Conservation (phyloP, 2,329 filamentous ascomycete genomes). For the Colletotrichum neosansevieriae region DNA sequence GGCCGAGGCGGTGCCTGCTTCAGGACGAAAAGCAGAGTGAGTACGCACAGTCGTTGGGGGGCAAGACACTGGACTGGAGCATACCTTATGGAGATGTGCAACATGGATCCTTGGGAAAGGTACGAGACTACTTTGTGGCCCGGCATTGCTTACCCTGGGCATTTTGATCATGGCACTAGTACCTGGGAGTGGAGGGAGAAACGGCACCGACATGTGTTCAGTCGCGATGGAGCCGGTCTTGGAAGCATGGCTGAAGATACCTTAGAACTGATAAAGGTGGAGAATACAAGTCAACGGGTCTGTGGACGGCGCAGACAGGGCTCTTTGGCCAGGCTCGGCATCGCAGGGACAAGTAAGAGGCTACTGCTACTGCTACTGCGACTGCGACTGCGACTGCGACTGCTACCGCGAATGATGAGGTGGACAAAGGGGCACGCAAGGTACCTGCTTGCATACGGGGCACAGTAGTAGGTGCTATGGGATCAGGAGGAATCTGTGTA, state of each 20-base stretch:
- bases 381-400: background rate
- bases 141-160: constrained; percentile 20
- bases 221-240: constrained; percentile 37
- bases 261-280: constrained; percentile 32
- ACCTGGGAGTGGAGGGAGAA: constrained; percentile 26
- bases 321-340: constrained; percentile 21
- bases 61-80: constrained; percentile 37
- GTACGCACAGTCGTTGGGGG: constrained; percentile 32
- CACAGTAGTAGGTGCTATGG: constrained; percentile 38
- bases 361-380: background rate
- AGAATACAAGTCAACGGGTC: constrained; percentile 35
- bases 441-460: constrained; percentile 33
- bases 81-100: constrained; percentile 40
- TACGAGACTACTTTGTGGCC: constrained; percentile 27
- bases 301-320: constrained; percentile 32
- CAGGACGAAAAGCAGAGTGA: constrained; percentile 40
- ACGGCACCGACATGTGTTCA: constrained; percentile 26
- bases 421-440: constrained; percentile 28
- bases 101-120: constrained; percentile 31
- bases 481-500: constrained; percentile 37
- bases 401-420: background rate
- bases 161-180: constrained; percentile 19
- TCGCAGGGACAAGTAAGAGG: constrained; percentile 8
- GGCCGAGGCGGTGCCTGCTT: constrained; percentile 40
- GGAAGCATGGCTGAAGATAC: constrained; percentile 39